A percentile compares a stretch with the other conserved stretches of the same genome.
phyloP scores from a whole-genome alignment of 208 protist species.

The Crithidia acanthocephali region DNA sequence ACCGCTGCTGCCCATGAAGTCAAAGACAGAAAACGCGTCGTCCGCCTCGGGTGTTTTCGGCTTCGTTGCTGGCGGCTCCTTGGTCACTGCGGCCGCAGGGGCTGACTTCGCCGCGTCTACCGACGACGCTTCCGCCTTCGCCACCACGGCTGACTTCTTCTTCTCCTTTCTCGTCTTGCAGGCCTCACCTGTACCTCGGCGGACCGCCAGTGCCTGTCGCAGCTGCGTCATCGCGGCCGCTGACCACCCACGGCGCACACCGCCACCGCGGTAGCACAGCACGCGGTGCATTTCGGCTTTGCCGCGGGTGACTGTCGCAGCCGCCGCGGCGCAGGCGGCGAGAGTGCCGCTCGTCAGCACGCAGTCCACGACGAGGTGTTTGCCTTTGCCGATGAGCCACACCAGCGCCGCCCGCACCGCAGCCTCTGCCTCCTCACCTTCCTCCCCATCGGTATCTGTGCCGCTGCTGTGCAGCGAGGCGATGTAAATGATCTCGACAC shows the following conservation, averaged over 20 bases:
- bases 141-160: not conserved
- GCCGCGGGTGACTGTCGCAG: conserved; percentile 11
- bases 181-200: conserved; percentile 11
- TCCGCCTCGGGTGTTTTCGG: conserved; percentile 1
- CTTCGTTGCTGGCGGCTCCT: not conserved
- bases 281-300: conserved; percentile 25
- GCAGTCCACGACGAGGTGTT: conserved; percentile 36
- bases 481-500: conserved; percentile 28
- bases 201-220: conserved; percentile 24
- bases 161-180: not conserved
- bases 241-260: conserved; percentile 26
- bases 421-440: conserved; percentile 2
- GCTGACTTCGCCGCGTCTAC: too few species aligned
- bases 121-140: not conserved
- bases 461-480: not conserved
- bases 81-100: not conserved
- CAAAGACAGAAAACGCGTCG: conserved; percentile 29
- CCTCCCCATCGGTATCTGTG: not conserved
- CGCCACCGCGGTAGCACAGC: conserved; percentile 33
- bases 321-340: conserved; percentile 27
- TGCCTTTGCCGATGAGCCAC: conserved; percentile 31
- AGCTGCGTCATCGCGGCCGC: conserved; percentile 28
- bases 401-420: conserved; percentile 18
- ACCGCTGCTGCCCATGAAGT: conserved; percentile 16
- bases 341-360: conserved; percentile 18